A percentile compares a stretch with the other conserved stretches of the same genome.
These are phyloP conservation scores for Erysimum cheiranthoides DNA, from an alignment of 345 rosid genomes.

Conservation along the genomic window DNA sequence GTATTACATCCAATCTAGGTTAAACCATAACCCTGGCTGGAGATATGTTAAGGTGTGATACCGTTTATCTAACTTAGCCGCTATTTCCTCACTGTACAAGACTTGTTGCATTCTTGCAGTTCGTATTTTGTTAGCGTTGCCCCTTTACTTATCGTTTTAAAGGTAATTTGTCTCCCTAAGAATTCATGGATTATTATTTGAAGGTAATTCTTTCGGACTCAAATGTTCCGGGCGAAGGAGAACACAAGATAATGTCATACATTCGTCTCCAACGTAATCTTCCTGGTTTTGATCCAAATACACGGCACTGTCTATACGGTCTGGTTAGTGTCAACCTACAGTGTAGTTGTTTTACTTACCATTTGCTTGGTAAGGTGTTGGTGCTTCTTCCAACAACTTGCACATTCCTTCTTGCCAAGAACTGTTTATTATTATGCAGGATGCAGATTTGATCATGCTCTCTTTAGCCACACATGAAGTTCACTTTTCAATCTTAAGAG, in stretches of 20 bases:
- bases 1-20: constrained; percentile 82
- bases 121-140: constrained; percentile 44
- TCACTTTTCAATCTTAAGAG: constrained; percentile 97
- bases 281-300: constrained; percentile 92
- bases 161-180: constrained; percentile 63
- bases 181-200: constrained; percentile 65
- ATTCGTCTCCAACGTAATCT: constrained; percentile 84
- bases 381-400: constrained; percentile 29
- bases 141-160: constrained; percentile 52
- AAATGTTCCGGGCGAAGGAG: constrained; percentile 98
- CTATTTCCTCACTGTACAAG: constrained; percentile 23
- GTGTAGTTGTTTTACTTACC: constrained; percentile 19
- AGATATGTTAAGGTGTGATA: constrained; percentile 74
- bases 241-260: constrained; percentile 97
- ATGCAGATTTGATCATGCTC: constrained; percentile 98
- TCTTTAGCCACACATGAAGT: constrained; percentile 96
- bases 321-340: constrained; percentile 61
- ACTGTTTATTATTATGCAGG: constrained; percentile 56
- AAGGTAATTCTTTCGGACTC: constrained; percentile 99
- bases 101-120: constrained; percentile 17
- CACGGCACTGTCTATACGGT: constrained; percentile 91
- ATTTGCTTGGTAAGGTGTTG: constrained; percentile 15
- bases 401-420: constrained; percentile 6
- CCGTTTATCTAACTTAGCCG: constrained; percentile 21
- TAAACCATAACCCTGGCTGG: constrained; percentile 89